Conservation (phyloP, 1,284 basidiomycete genomes). For the Pulchroboletus neoregius region DNA sequence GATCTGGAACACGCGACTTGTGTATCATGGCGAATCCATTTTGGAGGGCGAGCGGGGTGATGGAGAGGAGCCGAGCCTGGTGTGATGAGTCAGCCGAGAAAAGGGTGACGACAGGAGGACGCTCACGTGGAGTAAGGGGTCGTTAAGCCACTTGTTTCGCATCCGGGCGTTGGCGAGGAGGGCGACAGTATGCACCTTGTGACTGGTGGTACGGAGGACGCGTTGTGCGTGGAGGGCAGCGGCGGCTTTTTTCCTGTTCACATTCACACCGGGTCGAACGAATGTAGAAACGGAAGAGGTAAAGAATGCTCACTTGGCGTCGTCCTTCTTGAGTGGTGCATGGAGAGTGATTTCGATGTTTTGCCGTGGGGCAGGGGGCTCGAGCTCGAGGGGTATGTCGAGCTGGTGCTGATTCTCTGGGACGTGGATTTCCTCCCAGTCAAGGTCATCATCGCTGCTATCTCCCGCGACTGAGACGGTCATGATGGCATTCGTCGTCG, state of each 20-base stretch:
- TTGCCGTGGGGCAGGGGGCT: constrained; percentile 27
- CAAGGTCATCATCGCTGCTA: constrained; percentile 40
- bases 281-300: neutral
- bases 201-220: constrained; percentile 69
- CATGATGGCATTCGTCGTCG: constrained; percentile 19
- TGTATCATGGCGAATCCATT: constrained; percentile 76
- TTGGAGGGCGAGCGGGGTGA: constrained; percentile 77
- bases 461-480: constrained; percentile 13
- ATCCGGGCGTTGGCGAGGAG: constrained; percentile 73
- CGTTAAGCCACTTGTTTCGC: constrained; percentile 86
- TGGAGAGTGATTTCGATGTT: constrained; percentile 63
- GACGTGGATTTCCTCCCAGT: constrained; percentile 44
- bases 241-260: constrained; percentile 43
- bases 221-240: constrained; percentile 59
- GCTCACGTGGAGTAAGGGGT: constrained; percentile 73
- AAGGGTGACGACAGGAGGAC: constrained; percentile 10
- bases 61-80: constrained; percentile 81
- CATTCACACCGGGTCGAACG: constrained; percentile 8
- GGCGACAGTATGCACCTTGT: constrained; percentile 83
- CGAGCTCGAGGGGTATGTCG: constrained; percentile 23
- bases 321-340: constrained; percentile 39
- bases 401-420: constrained; percentile 23
- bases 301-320: constrained; percentile 28
- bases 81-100: constrained; percentile 8
- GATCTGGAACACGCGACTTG: constrained; percentile 79